phyloP scores from a whole-genome alignment of 1,284 basidiomycete genomes.

The Exsudoporus floridanus region DNA sequence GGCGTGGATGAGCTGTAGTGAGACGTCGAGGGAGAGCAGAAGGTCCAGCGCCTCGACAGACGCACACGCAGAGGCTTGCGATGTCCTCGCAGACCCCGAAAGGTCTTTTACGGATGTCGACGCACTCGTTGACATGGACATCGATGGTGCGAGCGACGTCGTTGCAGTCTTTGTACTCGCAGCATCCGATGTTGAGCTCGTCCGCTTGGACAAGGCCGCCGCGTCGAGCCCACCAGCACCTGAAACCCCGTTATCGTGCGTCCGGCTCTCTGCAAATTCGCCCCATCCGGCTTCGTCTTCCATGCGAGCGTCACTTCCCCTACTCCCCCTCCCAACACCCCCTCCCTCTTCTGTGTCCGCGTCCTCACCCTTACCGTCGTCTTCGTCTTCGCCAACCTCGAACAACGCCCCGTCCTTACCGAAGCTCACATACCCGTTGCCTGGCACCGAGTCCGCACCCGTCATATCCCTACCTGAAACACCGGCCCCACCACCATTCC shows the following conservation, averaged over 20 bases:
- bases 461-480: constrained; percentile 30
- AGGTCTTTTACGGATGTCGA: constrained; percentile 2
- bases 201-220: neutral
- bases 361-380: constrained; percentile 37
- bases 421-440: constrained; percentile 33
- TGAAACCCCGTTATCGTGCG: neutral
- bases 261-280: constrained; percentile 15
- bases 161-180: neutral
- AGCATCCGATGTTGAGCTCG: neutral
- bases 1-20: constrained; percentile 89
- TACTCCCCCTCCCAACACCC: neutral
- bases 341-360: constrained; percentile 13
- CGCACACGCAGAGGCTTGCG: neutral
- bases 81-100: neutral
- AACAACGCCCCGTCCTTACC: constrained; percentile 55
- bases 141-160: neutral
- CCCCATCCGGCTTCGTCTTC: constrained; percentile 32
- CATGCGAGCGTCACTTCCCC: constrained; percentile 9
- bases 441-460: neutral
- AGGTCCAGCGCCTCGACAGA: constrained; percentile 60
- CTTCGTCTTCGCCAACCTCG: constrained; percentile 58
- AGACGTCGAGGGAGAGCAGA: constrained; percentile 87
- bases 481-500: constrained; percentile 25
- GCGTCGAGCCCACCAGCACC: neutral
- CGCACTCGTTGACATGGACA: neutral